A percentile compares a stretch with the other conserved stretches of the same genome.
Evolutionary conservation across 2,329 filamentous ascomycete genomes (phyloP).

Genomic region (Epicoccum sorghinum): DNA sequence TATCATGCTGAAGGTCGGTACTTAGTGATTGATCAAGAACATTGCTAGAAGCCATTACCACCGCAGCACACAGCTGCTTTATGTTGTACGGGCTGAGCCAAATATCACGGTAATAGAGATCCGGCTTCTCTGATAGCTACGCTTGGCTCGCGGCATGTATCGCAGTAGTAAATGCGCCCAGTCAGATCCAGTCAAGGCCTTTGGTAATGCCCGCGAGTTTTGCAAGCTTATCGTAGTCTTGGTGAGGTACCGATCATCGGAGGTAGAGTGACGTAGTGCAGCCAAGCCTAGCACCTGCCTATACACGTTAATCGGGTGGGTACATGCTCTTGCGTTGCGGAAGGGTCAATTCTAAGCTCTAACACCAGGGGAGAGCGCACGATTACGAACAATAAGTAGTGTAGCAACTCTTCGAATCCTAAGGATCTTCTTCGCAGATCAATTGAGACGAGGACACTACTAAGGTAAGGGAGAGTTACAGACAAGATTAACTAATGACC

Average conservation of each 20-base stretch:
- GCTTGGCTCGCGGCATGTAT: conserved; percentile 1
- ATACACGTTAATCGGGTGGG: conserved; percentile 6
- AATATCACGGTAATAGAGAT: not conserved
- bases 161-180: not conserved
- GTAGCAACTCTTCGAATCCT: too few relatives aligned
- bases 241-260: conserved; percentile 25
- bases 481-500: too few relatives aligned
- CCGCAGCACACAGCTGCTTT: conserved; percentile 1
- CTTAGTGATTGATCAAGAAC: not conserved
- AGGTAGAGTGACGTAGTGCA: conserved; percentile 27
- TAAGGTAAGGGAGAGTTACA: too few relatives aligned
- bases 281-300: conserved; percentile 23
- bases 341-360: too few relatives aligned
- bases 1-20: conserved; percentile 1
- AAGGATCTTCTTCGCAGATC: too few relatives aligned
- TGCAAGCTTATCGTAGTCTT: conserved; percentile 24
- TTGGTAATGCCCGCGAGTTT: conserved; percentile 19
- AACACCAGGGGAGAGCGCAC: too few relatives aligned
- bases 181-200: conserved; percentile 14
- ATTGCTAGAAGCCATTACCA: not conserved
- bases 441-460: too few relatives aligned
- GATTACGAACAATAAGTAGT: too few relatives aligned
- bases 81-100: not conserved
- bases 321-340: not conserved
- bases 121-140: not conserved